Evolutionary conservation across 2,329 filamentous ascomycete species (phyloP).

Genomic region (Colletotrichum shisoi): DNA sequence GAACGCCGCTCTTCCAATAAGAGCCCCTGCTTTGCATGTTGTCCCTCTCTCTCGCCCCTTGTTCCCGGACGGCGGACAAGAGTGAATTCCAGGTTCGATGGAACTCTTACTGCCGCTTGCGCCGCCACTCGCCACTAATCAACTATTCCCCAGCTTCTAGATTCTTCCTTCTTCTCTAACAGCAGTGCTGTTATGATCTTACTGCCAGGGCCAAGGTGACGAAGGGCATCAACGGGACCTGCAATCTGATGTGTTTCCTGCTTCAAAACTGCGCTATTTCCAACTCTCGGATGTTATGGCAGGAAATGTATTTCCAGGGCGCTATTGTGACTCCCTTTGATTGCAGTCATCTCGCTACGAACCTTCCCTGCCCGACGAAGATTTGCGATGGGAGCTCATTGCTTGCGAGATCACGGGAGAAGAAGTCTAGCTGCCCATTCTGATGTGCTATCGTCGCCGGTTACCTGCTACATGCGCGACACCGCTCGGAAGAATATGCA

Average conservation of each 20-base stretch:
- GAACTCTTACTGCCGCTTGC: neutral
- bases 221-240: constrained; percentile 5
- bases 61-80: neutral
- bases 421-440: neutral
- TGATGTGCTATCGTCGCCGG: neutral
- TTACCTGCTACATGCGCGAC: constrained; percentile 11
- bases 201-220: neutral
- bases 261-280: constrained; percentile 20
- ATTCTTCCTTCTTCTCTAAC: constrained; percentile 17
- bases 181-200: constrained; percentile 7
- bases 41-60: constrained; percentile 1
- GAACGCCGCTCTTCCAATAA: constrained; percentile 22
- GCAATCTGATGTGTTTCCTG: constrained; percentile 15
- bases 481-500: neutral
- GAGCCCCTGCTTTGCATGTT: neutral
- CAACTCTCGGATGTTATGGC: constrained; percentile 11
- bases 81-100: constrained; percentile 1
- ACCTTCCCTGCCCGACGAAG: neutral
- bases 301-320: constrained; percentile 11
- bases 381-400: neutral
- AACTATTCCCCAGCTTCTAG: constrained; percentile 1
- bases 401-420: constrained; percentile 1
- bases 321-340: constrained; percentile 15
- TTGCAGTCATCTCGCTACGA: constrained; percentile 30
- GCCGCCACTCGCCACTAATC: constrained; percentile 5